Conservation (phyloP, 768 basidiomycete genomes). For the Pholiota conissans region DNA sequence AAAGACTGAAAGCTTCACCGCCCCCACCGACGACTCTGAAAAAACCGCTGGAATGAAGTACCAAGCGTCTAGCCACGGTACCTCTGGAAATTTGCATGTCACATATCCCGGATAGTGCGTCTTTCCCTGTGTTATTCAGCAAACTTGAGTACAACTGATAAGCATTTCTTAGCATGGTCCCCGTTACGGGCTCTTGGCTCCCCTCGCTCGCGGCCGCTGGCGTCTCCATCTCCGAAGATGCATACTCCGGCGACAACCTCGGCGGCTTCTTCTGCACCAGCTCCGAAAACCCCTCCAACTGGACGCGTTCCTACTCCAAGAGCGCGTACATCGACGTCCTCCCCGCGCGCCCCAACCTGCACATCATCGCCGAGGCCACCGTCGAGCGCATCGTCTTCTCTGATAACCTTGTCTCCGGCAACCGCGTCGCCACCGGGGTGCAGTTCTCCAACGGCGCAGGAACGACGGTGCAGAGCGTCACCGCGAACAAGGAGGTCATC, state of each 20-base stretch:
- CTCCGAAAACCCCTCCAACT: constrained; percentile 63
- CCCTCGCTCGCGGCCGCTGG: constrained; percentile 49
- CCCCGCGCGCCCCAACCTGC: constrained; percentile 60
- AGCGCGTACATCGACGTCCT: constrained; percentile 68
- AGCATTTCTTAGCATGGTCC: constrained; percentile 42
- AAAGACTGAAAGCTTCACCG: constrained; percentile 55
- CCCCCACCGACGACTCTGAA: constrained; percentile 42
- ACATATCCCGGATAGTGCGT: constrained; percentile 55
- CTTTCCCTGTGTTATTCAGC: constrained; percentile 24
- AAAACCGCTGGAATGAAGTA: constrained; percentile 44
- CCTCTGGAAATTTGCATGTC: constrained; percentile 42
- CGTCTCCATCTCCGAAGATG: constrained; percentile 41
- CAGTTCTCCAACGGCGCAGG: constrained; percentile 39
- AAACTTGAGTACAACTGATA: constrained; percentile 15
- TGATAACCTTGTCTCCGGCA: constrained; percentile 44
- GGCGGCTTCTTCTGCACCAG: constrained; percentile 58
- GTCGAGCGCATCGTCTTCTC: constrained; percentile 56
- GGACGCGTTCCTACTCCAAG: constrained; percentile 68
- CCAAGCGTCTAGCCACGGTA: constrained; percentile 47
- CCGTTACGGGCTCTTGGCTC: constrained; percentile 59
- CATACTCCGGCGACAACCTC: constrained; percentile 49
- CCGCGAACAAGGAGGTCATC: constrained; percentile 62
- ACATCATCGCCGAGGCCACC: constrained; percentile 59
- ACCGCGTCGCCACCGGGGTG: constrained; percentile 33
- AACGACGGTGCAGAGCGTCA: constrained; percentile 37